Base-by-base conservation (phyloP, 768 basidiomycete genomes). In the Leccinum subgranulosum region DNA sequence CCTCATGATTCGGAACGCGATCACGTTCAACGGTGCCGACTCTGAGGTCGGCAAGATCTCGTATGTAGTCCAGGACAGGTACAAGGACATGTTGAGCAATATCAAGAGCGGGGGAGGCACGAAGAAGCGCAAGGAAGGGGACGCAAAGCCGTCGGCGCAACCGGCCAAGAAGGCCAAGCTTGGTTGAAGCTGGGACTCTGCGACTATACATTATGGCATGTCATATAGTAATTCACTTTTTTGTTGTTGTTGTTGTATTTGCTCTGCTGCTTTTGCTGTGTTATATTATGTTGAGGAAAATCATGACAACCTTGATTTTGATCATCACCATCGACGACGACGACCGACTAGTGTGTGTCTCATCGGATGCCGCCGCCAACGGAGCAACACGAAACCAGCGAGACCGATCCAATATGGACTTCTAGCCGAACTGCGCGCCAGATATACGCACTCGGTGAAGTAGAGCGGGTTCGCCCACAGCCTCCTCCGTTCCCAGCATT, bases 1-100 rank as follows among this genome's bases (percentile, higher is more conserved):
- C 46, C 80, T 95, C 45, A 96, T 98, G 94, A 73, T 92, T 57
- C 75, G 83, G 58, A 98, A 98, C 68, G 92, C 95, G 15, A 82
- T 90, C 70, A 83, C 80, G 53, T 98, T 97, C 80, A 98, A 98
- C 63, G 90, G 89, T 0, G 76, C 76, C 2, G 85, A 87, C 47
- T 90, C 90, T 3, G 88, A 91, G 56, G 89, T 92, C n/a, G 92
- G 87, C 15, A 67, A 75, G 45, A 74, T 88, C 39, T 82, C 90
- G 8, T 64, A 74, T n/a, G 65, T 69, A 29, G 66, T 87, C 49
- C 76, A 76, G 48, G 76, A 80, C 52, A 83, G 80, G 60, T 76
- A 82, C 63, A 81, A 75, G 62, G 84, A 86, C 51, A 68, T 88
- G 61, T 57, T 85, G 64, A 74, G 70, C 52, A 84, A 76, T 66